Base-by-base conservation (phyloP, 1,284 basidiomycete species). In the Ganoderma sp. region DNA sequence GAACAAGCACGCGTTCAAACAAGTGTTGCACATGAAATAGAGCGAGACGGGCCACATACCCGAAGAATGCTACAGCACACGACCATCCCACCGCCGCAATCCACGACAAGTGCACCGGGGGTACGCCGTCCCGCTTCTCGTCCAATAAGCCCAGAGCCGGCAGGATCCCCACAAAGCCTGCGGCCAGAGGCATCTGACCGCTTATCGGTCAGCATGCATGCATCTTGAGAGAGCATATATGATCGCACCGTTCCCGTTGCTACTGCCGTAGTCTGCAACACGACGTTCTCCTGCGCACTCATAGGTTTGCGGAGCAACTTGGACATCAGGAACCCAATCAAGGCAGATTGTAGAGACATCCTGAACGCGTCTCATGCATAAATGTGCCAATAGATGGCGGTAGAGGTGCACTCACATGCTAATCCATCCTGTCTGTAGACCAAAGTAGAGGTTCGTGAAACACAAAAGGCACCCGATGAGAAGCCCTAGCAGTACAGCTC, bases 271-370 rank as follows among this genome's bases (percentile, higher is more conserved):
- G 97, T 98, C 79, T 99, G 97, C 7, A 98, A 85, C 0, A 99
- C 92, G 41, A 97, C 92, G 72, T 97, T 95, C 78, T 98, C 95
- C 79, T 96, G 93, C 0, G 95, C 88, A 12, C 90, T 91, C 41
- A 98, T 86, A 0, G 93, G 90, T 4, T 81, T 84, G 0, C 89
- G 89, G 19, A 93, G 83, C 69, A 93, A 81, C 64, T 91, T 84
- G 69, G 96, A 96, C 65, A 98, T 79, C 2, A 96, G 88, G 79
- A 93, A 98, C 8, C 96, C 97, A 42, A 99, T 91, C 37, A 99
- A 84, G 22, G 95, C 93, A 1, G 94, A 95, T 77, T 99, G 96
- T 8, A 98, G 87, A 2, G 95, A 96, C 96, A 98, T 98, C 96
- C 94, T 96, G 70, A 34, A 32, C 15, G 48, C 34, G 12, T 22